phyloP scores from a whole-genome alignment of 1,139 yeast genomes.

The Nematodospora anomalae region DNA sequence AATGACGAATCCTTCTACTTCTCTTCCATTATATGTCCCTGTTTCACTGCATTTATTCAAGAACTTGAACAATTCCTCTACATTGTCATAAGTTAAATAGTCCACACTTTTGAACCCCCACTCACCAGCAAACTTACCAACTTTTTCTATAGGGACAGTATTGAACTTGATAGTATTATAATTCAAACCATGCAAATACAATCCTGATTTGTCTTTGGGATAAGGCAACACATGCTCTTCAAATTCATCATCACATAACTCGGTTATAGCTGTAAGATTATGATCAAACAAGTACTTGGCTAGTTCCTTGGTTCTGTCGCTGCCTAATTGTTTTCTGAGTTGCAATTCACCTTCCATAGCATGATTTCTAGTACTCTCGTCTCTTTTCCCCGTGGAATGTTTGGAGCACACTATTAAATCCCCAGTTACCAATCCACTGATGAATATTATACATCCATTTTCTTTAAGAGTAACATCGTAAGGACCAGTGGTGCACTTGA shows the following conservation, averaged over 20 bases:
- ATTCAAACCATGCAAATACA: conserved; percentile 89
- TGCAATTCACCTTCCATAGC: conserved; percentile 70
- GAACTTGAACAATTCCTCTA: conserved; percentile 47
- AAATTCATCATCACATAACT: conserved; percentile 86
- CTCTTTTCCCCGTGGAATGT: conserved; percentile 75
- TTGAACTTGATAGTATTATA: conserved; percentile 60
- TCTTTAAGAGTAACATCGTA: conserved; percentile 82
- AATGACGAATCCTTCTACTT: conserved; percentile 92
- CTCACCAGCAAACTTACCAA: conserved; percentile 55
- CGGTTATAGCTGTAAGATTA: conserved; percentile 85
- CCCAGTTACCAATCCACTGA: conserved; percentile 76
- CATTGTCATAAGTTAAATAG: conserved; percentile 37
- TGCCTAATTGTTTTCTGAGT: conserved; percentile 52
- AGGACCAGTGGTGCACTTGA: conserved; percentile 63
- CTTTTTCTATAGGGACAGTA: conserved; percentile 64
- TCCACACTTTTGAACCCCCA: conserved; percentile 73
- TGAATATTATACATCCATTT: conserved; percentile 88
- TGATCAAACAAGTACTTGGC: conserved; percentile 53
- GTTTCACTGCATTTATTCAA: conserved; percentile 59
- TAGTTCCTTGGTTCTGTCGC: conserved; percentile 42
- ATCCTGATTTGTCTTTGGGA: conserved; percentile 63
- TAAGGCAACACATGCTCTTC: conserved; percentile 94
- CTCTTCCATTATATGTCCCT: conserved; percentile 71
- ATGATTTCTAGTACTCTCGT: conserved; percentile 54
- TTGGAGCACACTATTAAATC: conserved; percentile 81